These are phyloP conservation scores for Spatholobus suberectus DNA, from an alignment of 306 rosid species.

Conservation along the genomic window DNA sequence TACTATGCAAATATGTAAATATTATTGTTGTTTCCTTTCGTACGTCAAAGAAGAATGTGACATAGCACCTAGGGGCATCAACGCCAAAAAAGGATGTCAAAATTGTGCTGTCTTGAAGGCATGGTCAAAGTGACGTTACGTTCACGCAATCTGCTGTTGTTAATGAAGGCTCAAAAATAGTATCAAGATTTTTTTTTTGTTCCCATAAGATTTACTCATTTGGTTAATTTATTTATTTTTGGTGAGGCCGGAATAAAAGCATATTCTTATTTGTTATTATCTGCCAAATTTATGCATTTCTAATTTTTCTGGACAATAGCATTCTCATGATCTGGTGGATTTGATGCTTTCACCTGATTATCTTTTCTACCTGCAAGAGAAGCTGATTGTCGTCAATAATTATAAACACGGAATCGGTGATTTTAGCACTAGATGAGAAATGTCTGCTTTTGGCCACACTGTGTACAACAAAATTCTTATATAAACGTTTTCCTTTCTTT, in stretches of 20 bases:
- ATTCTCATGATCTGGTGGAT: neutral
- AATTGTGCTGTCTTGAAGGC: neutral
- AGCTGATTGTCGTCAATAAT: neutral
- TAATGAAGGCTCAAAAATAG: neutral
- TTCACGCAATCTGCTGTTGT: conserved; percentile 29
- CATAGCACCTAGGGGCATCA: neutral
- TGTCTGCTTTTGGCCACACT: neutral
- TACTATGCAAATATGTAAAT: neutral
- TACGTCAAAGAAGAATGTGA: neutral
- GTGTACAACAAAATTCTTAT: neutral
- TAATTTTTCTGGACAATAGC: neutral
- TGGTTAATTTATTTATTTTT: neutral
- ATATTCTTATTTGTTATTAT: conserved; percentile 16
- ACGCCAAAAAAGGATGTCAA: neutral
- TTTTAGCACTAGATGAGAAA: neutral
- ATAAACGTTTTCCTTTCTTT: neutral
- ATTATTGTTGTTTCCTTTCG: neutral
- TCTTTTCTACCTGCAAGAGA: neutral
- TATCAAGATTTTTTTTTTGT: neutral
- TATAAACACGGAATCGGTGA: neutral
- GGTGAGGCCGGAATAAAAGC: neutral
- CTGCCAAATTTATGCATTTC: neutral
- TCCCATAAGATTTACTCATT: neutral
- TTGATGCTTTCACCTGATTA: neutral
- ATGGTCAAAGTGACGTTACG: conserved; percentile 29